Base-by-base conservation (phyloP, 495 filamentous ascomycete genomes). In the Hypomontagnella submonticulosa region DNA sequence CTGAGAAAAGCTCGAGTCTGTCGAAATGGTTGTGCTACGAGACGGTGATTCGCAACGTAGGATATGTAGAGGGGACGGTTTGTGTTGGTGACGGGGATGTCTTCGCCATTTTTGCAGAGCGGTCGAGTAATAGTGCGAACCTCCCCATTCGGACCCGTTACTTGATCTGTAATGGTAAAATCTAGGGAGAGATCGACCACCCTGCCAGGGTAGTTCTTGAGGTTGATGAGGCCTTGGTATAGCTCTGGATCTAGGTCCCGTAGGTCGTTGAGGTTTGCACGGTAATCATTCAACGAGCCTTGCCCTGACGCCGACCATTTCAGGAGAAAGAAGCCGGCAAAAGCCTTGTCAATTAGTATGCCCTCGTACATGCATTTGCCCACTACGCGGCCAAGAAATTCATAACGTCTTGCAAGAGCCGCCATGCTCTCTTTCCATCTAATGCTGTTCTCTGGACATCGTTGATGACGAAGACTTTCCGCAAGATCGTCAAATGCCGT, bases 301-400 rank as follows among this genome's bases (percentile, higher is more conserved):
- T 76, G 71, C 37, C 89, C 89, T 13, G 89, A 89, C 41, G 93
- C 81, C 8, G 92, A 86, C 95, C 95, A 99, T 71, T 97, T 96
- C 36, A 97, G 84, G 4, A 99, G 85, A 80, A 99, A 99, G 77
- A 98, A 98, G 2, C 91, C 88, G 1, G 94, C 95, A 77, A 99
- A 99, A 57, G 85, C 83, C 66, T 98, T 90, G 73, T 99, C 93
- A 53, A 98, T 89, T 9, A 99, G 83, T 47, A 99, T 98, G 1
- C 94, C 93, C 77, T 99, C 95, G 68, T 99, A 99, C 53, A 99
- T 82, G 76, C 95, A 99, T 75, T 99, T 99, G 3, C 95, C 95
- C 41, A 99, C 88, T 23, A 98, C 84, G 5, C 95, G 88, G 9
- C 95, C 95, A 0, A 97, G 79, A 64, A 99, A 99, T 71, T 98